phyloP scores from a whole-genome alignment of 2,329 filamentous ascomycete species.

The Paramyrothecium sp. region DNA sequence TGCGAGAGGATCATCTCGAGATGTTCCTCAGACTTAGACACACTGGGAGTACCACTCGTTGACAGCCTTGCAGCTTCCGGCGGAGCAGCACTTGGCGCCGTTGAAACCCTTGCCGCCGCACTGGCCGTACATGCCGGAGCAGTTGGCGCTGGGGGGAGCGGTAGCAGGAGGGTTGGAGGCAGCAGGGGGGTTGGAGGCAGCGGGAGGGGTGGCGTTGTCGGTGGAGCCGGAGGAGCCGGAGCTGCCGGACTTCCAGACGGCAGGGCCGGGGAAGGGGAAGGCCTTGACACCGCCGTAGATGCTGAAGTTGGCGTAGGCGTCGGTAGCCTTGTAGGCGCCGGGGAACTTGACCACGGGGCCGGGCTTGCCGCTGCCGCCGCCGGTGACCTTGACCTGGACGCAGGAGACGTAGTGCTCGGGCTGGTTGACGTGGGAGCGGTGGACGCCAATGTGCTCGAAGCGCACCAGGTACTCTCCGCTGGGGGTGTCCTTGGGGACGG shows the following conservation, averaged over 20 bases:
- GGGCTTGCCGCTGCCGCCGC: conserved; percentile 1
- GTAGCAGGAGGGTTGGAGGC: neutral
- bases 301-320: conserved; percentile 3
- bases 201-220: neutral
- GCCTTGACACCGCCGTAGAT: neutral
- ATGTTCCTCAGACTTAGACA: neutral
- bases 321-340: conserved; percentile 1
- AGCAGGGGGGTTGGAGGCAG: neutral
- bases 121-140: neutral
- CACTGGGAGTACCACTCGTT: neutral
- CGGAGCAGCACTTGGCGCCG: neutral
- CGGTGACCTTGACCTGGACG: conserved; percentile 1
- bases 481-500: conserved; percentile 1
- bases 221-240: neutral
- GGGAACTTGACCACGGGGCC: conserved; percentile 1
- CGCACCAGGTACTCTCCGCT: conserved; percentile 2
- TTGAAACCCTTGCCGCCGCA: neutral
- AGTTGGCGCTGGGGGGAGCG: neutral
- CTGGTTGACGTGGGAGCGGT: conserved; percentile 2
- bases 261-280: conserved; percentile 2
- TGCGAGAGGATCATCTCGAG: neutral
- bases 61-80: neutral
- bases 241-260: neutral
- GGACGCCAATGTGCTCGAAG: conserved; percentile 2
- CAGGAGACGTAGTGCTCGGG: conserved; percentile 2